Conservation (phyloP, 306 rosid genomes). For the Herpetospermum pedunculosum region DNA sequence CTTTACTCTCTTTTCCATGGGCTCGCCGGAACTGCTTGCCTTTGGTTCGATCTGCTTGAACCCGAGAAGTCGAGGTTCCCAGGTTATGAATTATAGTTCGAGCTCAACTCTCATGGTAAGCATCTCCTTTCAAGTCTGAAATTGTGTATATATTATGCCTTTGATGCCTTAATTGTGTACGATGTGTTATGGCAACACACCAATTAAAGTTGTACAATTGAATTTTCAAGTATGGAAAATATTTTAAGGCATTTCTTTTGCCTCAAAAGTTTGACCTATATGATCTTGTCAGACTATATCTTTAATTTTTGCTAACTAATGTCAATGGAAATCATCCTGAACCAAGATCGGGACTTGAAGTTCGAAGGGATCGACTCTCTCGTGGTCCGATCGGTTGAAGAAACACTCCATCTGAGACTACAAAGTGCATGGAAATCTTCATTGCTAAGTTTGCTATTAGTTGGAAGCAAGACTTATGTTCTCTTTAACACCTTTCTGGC, state of each 20-base stretch:
- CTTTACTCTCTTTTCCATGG: slow-evolving; percentile 73
- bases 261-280: no score
- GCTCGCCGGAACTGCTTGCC: slow-evolving; percentile 71
- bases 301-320: no score
- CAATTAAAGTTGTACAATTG: background rate
- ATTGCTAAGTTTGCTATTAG: no score
- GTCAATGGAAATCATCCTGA: no score
- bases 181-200: background rate
- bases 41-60: slow-evolving; percentile 65
- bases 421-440: no score
- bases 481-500: no score
- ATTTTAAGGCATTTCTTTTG: background rate
- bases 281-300: no score
- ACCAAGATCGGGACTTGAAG: no score
- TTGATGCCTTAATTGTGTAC: background rate
- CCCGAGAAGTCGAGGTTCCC: slow-evolving; percentile 67
- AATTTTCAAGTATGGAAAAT: background rate
- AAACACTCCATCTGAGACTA: no score
- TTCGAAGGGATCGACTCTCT: no score
- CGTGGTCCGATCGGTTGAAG: no score
- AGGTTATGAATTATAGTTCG: slow-evolving; percentile 55
- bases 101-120: background rate
- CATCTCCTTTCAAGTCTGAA: background rate
- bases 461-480: no score
- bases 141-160: background rate